Base-by-base conservation (phyloP, 441 rosid species). In the Metrosideros polymorpha region DNA sequence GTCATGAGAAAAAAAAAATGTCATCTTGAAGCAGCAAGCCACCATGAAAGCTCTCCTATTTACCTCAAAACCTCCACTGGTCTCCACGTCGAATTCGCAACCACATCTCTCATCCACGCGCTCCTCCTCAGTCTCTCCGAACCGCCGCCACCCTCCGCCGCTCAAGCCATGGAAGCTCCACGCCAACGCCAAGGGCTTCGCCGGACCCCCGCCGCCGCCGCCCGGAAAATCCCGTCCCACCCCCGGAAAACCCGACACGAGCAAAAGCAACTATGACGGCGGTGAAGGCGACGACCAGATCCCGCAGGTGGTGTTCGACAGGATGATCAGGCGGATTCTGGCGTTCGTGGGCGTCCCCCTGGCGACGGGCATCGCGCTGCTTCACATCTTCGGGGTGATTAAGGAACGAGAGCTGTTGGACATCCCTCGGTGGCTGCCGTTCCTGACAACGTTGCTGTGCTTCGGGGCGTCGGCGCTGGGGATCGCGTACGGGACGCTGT, bases 401-500 rank as follows among this genome's bases (percentile, higher is more conserved):
- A 94, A 91, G 91, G 96, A 96, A 49, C 90, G 83, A 66, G 89
- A 90, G n/a, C 49, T 91, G 19, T 91, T 91, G 93, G 96, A 96
- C 83, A 90, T 93, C 83, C 99, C 97, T 1, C 25, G 89, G 43
- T 95, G 98, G 98, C 84, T 96, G 17, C 91, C 95, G 0, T 91
- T 90, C 87, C 22, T 87, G 82, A 91, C 97, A 3, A 88, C 93
- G 54, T 89, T 95, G 63, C 30, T 92, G 56, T 93, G 94, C 7
- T 94, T 95, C 84, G 96, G 96, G 35, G 85, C 94, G 10, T 94
- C 98, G 32, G 86, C 94, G 15, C 89, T 94, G 45, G 97, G 98
- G 88, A 89, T 95, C 79, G 98, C 97, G 29, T 95, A 94, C 39
- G 98, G 99, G 47, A 89, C 94, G 77, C 86, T 96, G 87, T 96